phyloP scores from a whole-genome alignment of 1,284 basidiomycete genomes.

The Pseudozyma hubeiensis region DNA sequence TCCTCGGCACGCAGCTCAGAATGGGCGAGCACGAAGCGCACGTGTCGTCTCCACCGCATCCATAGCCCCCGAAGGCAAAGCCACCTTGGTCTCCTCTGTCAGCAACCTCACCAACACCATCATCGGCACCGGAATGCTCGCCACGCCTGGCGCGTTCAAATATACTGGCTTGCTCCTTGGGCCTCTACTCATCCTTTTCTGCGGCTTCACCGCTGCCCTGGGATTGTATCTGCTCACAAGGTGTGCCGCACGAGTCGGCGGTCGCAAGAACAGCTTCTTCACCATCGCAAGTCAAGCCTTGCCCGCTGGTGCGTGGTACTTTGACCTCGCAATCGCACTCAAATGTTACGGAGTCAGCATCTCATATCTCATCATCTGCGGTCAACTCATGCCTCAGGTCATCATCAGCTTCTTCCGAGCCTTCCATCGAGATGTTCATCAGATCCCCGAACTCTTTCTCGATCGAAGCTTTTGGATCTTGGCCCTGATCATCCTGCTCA shows the following conservation, averaged over 20 bases:
- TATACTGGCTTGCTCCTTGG: slow-evolving; percentile 74
- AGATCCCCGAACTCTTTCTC: slow-evolving; percentile 69
- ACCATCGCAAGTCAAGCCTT: slow-evolving; percentile 56
- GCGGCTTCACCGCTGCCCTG: slow-evolving; percentile 81
- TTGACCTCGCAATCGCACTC: slow-evolving; percentile 92
- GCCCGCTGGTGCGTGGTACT: slow-evolving; percentile 82
- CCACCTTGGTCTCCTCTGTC: slow-evolving; percentile 54
- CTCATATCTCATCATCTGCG: slow-evolving; percentile 74
- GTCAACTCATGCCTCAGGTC: slow-evolving; percentile 87
- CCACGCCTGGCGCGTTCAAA: slow-evolving; percentile 69
- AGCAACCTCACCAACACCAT: slow-evolving; percentile 69
- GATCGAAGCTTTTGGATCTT: slow-evolving; percentile 86
- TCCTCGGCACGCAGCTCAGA: slow-evolving; percentile 2
- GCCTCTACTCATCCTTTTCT: slow-evolving; percentile 86
- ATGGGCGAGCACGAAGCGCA: slow-evolving; percentile 6
- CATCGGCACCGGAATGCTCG: slow-evolving; percentile 67
- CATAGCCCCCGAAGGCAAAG: slow-evolving; percentile 35
- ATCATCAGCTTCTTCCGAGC: slow-evolving; percentile 77
- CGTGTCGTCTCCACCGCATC: slow-evolving; percentile 44
- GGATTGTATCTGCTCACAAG: slow-evolving; percentile 89
- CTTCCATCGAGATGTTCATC: slow-evolving; percentile 40
- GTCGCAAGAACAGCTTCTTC: slow-evolving; percentile 55
- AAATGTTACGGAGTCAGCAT: slow-evolving; percentile 83
- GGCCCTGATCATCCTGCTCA: slow-evolving; percentile 81
- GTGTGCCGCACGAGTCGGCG: slow-evolving; percentile 81